Base-by-base conservation (phyloP, 345 rosid genomes). In the Anastatica hierochuntica region DNA sequence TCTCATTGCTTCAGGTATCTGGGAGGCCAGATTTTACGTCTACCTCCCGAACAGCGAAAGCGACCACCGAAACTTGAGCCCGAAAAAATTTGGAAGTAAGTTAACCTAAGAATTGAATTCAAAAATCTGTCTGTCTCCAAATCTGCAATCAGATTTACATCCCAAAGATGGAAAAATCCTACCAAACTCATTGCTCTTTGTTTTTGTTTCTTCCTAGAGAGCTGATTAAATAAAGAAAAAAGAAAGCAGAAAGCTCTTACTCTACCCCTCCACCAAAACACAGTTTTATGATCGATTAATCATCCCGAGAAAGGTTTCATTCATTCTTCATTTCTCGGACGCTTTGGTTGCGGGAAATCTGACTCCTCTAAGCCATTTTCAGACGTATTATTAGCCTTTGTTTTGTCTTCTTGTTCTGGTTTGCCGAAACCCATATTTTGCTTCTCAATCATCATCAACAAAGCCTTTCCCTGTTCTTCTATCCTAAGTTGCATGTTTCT, bases 391-490 rank as follows among this genome's bases (percentile, higher is more conserved):
- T n/a, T n/a, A n/a, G 70, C 44, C 29, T 51, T 68, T 64, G 62
- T 67, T 49, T 61, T 60, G 14, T 64, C 19, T 27, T 72, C 80
- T 13, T 15, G 19, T 70, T 67, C n/a, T n/a, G n/a, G n/a, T n/a
- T n/a, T 77, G 46, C 68, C 78, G 23, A 58, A 33, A 44, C 79
- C 86, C 30, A 84, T 58, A 62, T 79, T 78, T 69, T 76, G 84
- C 58, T 76, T 70, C 72, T 83, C 87, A 60, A 80, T 67, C 81
- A 83, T 78, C 81, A 64, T 61, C 60, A 67, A 65, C 52, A 83
- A 77, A 15, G 72, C n/a, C 72, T 67, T 84, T 12, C 94, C 96
- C 27, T 84, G 94, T 76, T 88, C 88, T 72, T 88, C 92, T 26
- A 84, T 80, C 56, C 76, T 72, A 54, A 80, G 48, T 71, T 84